Evolutionary conservation across 768 basidiomycete genomes (phyloP).

Genomic region (Wakefieldia striispora): DNA sequence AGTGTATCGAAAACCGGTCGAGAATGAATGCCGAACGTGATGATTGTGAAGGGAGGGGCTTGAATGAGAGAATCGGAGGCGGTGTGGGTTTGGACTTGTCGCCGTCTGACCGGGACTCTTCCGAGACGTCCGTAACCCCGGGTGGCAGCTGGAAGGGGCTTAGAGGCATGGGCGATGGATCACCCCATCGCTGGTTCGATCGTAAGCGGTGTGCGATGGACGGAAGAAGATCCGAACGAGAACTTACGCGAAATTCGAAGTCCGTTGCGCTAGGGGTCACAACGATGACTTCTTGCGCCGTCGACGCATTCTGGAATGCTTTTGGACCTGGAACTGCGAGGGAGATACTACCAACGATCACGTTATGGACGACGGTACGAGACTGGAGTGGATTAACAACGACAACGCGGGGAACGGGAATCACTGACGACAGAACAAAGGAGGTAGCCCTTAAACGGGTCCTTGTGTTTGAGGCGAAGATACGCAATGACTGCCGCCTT

Average conservation of each 20-base stretch:
- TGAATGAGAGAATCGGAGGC: slow-evolving; percentile 46
- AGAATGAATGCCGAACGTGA: slow-evolving; percentile 79
- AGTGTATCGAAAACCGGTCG: slow-evolving; percentile 68
- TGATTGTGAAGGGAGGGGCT: slow-evolving; percentile 66
- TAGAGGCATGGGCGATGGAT: slow-evolving; percentile 62
- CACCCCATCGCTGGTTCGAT: slow-evolving; percentile 58
- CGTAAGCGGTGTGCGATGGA: slow-evolving; percentile 4
- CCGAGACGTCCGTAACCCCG: slow-evolving; percentile 13
- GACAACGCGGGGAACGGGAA: not conserved
- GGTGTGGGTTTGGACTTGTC: slow-evolving; percentile 3
- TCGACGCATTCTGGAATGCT: slow-evolving; percentile 77
- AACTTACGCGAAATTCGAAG: slow-evolving; percentile 52
- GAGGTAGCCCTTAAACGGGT: slow-evolving; percentile 72
- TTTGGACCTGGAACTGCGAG: slow-evolving; percentile 74
- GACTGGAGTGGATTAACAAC: slow-evolving; percentile 32
- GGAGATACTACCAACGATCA: slow-evolving; percentile 74
- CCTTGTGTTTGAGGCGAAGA: slow-evolving; percentile 76
- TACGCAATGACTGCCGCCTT: slow-evolving; percentile 80
- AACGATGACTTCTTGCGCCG: slow-evolving; percentile 78
- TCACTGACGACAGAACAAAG: slow-evolving; percentile 68
- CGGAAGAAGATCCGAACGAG: slow-evolving; percentile 7
- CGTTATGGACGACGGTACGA: slow-evolving; percentile 71
- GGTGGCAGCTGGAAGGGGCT: slow-evolving; percentile 39
- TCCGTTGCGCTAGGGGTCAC: slow-evolving; percentile 58
- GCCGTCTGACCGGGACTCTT: slow-evolving; percentile 4